These are phyloP conservation scores for Combretum micranthum DNA, from an alignment of 345 rosid species.

Conservation along the genomic window DNA sequence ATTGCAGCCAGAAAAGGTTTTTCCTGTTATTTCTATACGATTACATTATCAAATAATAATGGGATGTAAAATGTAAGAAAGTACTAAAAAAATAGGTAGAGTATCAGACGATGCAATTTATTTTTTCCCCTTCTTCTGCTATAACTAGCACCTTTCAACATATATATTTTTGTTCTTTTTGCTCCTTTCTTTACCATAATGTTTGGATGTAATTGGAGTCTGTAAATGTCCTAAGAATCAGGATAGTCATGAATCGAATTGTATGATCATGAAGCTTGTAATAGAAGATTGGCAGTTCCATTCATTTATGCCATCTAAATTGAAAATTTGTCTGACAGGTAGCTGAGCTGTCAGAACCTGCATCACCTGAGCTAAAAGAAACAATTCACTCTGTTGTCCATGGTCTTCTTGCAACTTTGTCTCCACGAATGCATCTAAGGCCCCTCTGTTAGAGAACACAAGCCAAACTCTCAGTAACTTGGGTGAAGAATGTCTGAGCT, in stretches of 20 bases:
- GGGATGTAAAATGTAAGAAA: too few species aligned
- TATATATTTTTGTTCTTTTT: too few species aligned
- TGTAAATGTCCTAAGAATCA: too few species aligned
- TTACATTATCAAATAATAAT: not conserved
- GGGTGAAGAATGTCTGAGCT: conserved; percentile 67
- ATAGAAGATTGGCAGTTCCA: not conserved
- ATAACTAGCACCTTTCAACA: too few species aligned
- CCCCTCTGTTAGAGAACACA: conserved; percentile 47
- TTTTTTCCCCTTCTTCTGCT: too few species aligned
- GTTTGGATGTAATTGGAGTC: too few species aligned
- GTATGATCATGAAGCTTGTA: not conserved
- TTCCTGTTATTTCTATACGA: conserved; percentile 3
- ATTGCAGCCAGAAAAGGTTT: conserved; percentile 90
- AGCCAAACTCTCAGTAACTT: conserved; percentile 36
- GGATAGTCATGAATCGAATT: too few species aligned
- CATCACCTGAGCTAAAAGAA: conserved; percentile 66
- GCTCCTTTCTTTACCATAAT: too few species aligned
- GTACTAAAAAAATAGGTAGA: too few species aligned
- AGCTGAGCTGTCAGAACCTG: conserved; percentile 91
- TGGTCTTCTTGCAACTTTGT: conserved; percentile 91
- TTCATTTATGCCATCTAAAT: not conserved
- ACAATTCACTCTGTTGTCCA: conserved; percentile 74
- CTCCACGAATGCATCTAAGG: conserved; percentile 84
- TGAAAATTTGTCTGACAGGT: conserved; percentile 40
- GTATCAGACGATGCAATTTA: too few species aligned